Percentiles rank a stretch among this genome's conserved stretches.
These are phyloP conservation scores for Ceratocystis eucalypticola DNA, from an alignment of 2,329 filamentous ascomycete genomes.

Conservation along the genomic window DNA sequence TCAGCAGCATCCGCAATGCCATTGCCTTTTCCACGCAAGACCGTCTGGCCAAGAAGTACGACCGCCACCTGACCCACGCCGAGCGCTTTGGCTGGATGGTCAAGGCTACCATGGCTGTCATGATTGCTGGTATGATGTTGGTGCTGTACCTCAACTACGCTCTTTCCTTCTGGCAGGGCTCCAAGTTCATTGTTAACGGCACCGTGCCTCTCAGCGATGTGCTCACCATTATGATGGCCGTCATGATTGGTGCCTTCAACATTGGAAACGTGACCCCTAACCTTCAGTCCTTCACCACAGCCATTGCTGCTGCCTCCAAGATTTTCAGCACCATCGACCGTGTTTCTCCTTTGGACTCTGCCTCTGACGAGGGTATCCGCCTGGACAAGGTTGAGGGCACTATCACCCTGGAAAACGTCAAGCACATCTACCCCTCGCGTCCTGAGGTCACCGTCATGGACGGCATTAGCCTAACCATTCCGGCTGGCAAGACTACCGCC, in stretches of 20 bases:
- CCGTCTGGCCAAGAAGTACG: constrained; percentile 77
- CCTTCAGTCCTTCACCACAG: constrained; percentile 71
- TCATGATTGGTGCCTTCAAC: constrained; percentile 87
- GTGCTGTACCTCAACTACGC: constrained; percentile 79
- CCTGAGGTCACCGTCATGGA: constrained; percentile 84
- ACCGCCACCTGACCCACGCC: constrained; percentile 57
- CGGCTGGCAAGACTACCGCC: constrained; percentile 82
- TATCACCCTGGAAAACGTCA: constrained; percentile 69
- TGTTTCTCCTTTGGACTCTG: constrained; percentile 67
- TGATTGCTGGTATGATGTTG: constrained; percentile 74
- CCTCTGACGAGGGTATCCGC: constrained; percentile 53
- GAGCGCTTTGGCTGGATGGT: constrained; percentile 63
- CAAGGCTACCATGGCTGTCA: constrained; percentile 57
- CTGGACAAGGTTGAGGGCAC: constrained; percentile 61
- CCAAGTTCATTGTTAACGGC: constrained; percentile 54
- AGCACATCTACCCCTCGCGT: constrained; percentile 87
- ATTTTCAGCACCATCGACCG: constrained; percentile 93
- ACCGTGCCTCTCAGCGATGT: constrained; percentile 56
- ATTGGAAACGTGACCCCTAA: constrained; percentile 80
- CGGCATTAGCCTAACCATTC: constrained; percentile 63
- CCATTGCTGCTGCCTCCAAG: constrained; percentile 72
- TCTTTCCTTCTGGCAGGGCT: constrained; percentile 79
- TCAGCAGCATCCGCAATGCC: constrained; percentile 85
- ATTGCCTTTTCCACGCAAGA: constrained; percentile 89
- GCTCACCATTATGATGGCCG: constrained; percentile 73